Evolutionary conservation across 352 stramenopile genomes (phyloP), one percentile per base, ranked within the genome.

Genomic region (Globisporangium carolinianum): DNA sequence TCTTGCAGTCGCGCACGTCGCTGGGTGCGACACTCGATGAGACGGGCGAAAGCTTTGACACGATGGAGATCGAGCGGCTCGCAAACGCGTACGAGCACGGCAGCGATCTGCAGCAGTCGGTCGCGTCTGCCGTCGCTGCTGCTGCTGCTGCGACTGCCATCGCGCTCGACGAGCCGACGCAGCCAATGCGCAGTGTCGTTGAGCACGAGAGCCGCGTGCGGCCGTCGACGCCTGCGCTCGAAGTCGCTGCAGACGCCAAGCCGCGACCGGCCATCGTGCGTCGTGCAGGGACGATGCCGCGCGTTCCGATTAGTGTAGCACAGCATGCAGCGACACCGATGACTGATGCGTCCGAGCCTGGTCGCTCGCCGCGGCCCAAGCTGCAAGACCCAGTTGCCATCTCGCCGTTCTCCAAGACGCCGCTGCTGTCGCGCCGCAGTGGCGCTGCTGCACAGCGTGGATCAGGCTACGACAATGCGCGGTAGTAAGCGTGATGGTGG

Each of bases 331-430:
- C 62, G 9, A 62, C 67, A 6, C 67, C 65, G 12, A 55, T 54
- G 14, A 62, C 15, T 6, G 43, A 66, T 4, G 32, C 36, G 12
- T 55, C 71, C 5, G 18, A 71, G 36, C 24, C 55, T 15, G 75
- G 73, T 50, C 72, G 67, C 9, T 85, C 75, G 2, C 75, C 75
- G 32, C 65, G 77, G 4, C 77, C 75, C 2, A 63, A 66, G n/a
- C 58, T 58, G 51, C 65, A 69, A 6, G 36, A 37, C 47, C 58
- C 54, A n/a, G 43, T 65, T 14, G 41, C 75, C 7, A 87, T 89
- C 45, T 89, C 76, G 7, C 81, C 79, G 2, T 89, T 89, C 45
- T 91, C 81, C 5, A 76, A 73, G 18, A 86, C 81, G 10, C 75
- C 74, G 5, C 67, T 91, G 57, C 60, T 88, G 41, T 87, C 81